Evolutionary conservation across 805 yeast genomes (phyloP), one percentile per base, ranked within the genome.

Genomic region (Zygosaccharomyces lentus): DNA sequence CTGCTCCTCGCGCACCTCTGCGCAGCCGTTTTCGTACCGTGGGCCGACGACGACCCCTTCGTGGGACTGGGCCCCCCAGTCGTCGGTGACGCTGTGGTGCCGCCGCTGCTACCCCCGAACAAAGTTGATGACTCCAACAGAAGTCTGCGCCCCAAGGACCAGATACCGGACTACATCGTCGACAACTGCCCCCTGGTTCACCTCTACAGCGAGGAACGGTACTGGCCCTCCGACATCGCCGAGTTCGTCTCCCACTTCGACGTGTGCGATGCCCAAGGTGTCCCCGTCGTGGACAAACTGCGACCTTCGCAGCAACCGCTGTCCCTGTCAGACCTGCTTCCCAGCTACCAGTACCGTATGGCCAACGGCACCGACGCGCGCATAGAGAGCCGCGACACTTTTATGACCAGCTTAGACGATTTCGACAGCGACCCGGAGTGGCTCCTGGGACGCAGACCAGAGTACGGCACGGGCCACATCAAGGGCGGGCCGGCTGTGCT

Each of bases 161-260:
- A 77, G 41, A 73, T 85, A 2, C 95, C 93, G 0, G 61, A 62
- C 6, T 85, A 78, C 62, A 83, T 81, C 1, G 52, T 78, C 2
- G 82, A 83, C 36, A 73, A 75, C 59, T 78, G 85, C 3, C 98
- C 99, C 0, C 67, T 82, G 43, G 90, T 91, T 2, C 87, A 87
- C 59, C 70, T 91, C 9, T 90, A 91, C 68, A 81, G 95, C 1
- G 99, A 91, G 60, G 99, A 91, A 57, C 66, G 72, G 44, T 91
- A 90, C 60, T 70, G 84, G 54, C 96, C 99, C 0, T 87, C 87
- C 56, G 95, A 88, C 58, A 74, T 89, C 32, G 75, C 71, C 24
- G 77, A 84, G 16, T 91, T 67, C 61, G 89, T 87, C 6, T 67
- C 68, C 6, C 77, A 87, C 59, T 85, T 87, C 66, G 76, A 75